These are phyloP conservation scores for Hypoxylon fuscum DNA, from an alignment of 495 filamentous ascomycete genomes.

Conservation along the genomic window DNA sequence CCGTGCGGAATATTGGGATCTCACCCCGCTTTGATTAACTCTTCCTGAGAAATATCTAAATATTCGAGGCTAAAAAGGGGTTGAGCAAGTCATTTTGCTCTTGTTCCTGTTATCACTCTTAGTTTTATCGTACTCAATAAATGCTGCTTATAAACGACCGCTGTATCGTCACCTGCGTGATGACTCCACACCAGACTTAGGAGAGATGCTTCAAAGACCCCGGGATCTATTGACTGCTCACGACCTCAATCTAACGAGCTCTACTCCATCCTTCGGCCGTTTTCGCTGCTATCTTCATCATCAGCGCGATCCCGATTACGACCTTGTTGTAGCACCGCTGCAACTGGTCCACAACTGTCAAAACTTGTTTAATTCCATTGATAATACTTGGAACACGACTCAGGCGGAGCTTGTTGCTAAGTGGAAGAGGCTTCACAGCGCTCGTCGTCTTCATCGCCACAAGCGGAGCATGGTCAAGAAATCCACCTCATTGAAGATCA, in stretches of 20 bases:
- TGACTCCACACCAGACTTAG: slow-evolving; percentile 38
- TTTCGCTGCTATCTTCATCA: slow-evolving; percentile 4
- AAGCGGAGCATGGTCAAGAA: slow-evolving; percentile 46
- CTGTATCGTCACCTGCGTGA: slow-evolving; percentile 36
- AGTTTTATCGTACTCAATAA: slow-evolving; percentile 23
- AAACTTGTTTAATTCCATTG: slow-evolving; percentile 19
- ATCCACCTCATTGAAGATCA: slow-evolving; percentile 28
- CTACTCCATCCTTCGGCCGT: slow-evolving; percentile 11
- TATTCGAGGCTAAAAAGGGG: slow-evolving; percentile 1
- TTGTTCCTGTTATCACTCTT: slow-evolving; percentile 4
- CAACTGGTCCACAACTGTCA: slow-evolving; percentile 12
- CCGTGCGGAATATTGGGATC: not conserved
- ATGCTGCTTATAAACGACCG: slow-evolving; percentile 31
- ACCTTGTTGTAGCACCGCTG: slow-evolving; percentile 10
- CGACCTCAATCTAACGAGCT: slow-evolving; percentile 16
- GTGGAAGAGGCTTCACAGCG: slow-evolving; percentile 28
- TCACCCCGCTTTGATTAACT: slow-evolving; percentile 9
- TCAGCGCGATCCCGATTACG: slow-evolving; percentile 8
- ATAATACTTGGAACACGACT: slow-evolving; percentile 32
- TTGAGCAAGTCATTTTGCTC: not conserved
- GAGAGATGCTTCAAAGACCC: slow-evolving; percentile 46
- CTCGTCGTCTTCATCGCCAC: slow-evolving; percentile 28
- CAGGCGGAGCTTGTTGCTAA: slow-evolving; percentile 31
- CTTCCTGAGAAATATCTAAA: slow-evolving; percentile 5
- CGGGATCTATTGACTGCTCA: slow-evolving; percentile 29